Conservation (phyloP, 768 basidiomycete genomes). For the Lentinus tigrinus region DNA sequence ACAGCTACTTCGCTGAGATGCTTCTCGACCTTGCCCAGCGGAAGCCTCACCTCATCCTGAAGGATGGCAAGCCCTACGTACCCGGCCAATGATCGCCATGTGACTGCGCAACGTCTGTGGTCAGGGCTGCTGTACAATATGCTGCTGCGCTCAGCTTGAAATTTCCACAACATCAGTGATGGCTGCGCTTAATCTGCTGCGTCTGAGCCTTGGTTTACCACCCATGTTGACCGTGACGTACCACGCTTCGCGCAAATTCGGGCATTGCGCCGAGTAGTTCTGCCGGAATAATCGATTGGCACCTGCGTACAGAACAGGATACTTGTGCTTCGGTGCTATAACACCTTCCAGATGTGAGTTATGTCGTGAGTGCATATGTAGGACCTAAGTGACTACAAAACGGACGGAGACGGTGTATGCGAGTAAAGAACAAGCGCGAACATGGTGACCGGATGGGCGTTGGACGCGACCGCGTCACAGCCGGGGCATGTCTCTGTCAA, state of each 20-base stretch:
- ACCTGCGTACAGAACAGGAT: not conserved
- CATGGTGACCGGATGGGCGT: too few species aligned
- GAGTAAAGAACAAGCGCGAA: too few species aligned
- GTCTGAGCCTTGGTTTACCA: not conserved
- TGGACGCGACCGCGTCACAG: not conserved
- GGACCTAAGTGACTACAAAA: too few species aligned
- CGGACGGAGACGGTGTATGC: too few species aligned
- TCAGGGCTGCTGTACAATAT: not conserved
- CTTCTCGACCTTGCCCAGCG: slow-evolving; percentile 71
- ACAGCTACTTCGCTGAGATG: slow-evolving; percentile 84
- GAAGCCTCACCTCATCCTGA: slow-evolving; percentile 69
- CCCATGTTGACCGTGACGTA: not conserved
- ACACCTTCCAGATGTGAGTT: too few species aligned
- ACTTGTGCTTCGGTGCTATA: not conserved
- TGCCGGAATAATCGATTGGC: not conserved
- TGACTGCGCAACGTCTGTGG: not conserved
- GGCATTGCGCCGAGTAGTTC: not conserved
- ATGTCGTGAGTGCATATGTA: too few species aligned
- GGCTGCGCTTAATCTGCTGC: not conserved
- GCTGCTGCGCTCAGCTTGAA: not conserved
- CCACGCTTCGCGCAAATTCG: not conserved
- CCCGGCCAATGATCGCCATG: slow-evolving; percentile 39
- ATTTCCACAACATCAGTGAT: not conserved
- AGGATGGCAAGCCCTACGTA: slow-evolving; percentile 52
- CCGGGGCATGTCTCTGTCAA: not conserved